Evolutionary conservation across 2,329 filamentous ascomycete species (phyloP), one percentile per base, ranked within the genome.

Genomic region (Macrophomina phaseolina): DNA sequence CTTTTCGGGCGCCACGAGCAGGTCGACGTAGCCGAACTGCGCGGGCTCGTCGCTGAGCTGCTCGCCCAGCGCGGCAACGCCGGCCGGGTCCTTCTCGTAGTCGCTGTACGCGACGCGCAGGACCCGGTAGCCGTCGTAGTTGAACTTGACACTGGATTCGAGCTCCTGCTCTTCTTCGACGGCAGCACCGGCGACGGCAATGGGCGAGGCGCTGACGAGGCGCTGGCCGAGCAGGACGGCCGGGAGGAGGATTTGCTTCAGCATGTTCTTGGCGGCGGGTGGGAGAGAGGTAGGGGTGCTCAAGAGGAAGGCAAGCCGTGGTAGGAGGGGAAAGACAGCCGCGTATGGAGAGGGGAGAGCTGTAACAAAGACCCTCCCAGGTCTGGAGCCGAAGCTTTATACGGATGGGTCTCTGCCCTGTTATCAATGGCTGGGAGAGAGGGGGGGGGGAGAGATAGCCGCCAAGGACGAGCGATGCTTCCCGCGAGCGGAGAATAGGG

Each of bases 41-140:
- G 73, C 73, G 46, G 75, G 75, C 51, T 75, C 74, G 64, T 76
- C 78, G 62, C 77, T 68, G 8, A 77, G 60, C 65, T 77, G 75
- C 18, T 75, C 71, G 12, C 74, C 73, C 30, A 78, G 68, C 56
- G 72, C 67, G 64, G 77, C 74, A 45, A 78, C 67, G 23, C 68
- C 70, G 64, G 75, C 73, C 14, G 76, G 67, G 36, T 71, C 69
- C 16, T 69, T 67, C 36, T 67, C 69, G 52, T 71, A 69, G n/a
- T 73, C 67, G 40, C 73, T 74, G 11, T 76, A 74, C 48, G 75
- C 75, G 36, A 78, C 64, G 46, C 76, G 75, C 16, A 78, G 65
- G 14, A 76, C 72, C 69, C 77, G 77, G 72, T 75, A 78, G 67
- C 76, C 76, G 68, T 69, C 73, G 68, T 78, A 78, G 67, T 77